These are phyloP conservation scores for Penicillium cosmopolitanum DNA, from an alignment of 495 filamentous ascomycete genomes.

Conservation along the genomic window DNA sequence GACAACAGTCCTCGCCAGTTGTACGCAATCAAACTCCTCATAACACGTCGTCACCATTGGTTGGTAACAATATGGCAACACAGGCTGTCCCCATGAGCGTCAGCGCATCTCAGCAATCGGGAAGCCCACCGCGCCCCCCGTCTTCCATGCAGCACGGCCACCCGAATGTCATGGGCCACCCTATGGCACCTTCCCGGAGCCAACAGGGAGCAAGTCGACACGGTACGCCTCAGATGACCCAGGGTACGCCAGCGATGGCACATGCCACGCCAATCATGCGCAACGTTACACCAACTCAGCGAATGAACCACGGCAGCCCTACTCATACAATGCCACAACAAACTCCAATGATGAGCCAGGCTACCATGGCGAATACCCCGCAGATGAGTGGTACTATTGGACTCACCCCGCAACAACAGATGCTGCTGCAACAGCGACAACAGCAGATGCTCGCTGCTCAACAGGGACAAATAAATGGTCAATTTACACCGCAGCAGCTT, in stretches of 20 bases:
- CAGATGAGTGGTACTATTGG: constrained; percentile 44
- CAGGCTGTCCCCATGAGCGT: constrained; percentile 75
- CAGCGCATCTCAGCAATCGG: constrained; percentile 76
- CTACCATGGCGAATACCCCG: constrained; percentile 49
- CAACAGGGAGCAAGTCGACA: constrained; percentile 77
- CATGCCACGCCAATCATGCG: constrained; percentile 73
- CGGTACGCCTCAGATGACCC: constrained; percentile 80
- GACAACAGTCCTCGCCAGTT: constrained; percentile 76
- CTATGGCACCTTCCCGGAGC: constrained; percentile 77
- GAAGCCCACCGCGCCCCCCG: constrained; percentile 73
- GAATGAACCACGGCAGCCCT: constrained; percentile 74
- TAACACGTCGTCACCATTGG: constrained; percentile 74
- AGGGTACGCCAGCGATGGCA: constrained; percentile 75
- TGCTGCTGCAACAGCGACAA: constrained; percentile 51
- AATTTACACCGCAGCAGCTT: constrained; percentile 51
- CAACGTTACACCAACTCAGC: constrained; percentile 69
- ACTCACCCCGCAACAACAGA: constrained; percentile 50
- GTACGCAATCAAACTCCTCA: constrained; percentile 80
- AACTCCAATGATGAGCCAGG: constrained; percentile 60
- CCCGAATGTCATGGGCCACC: constrained; percentile 66
- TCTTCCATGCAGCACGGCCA: constrained; percentile 76
- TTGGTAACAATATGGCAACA: constrained; percentile 55
- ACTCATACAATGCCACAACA: constrained; percentile 61
- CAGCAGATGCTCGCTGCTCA: constrained; percentile 55
- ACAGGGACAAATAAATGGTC: constrained; percentile 47